Base-by-base conservation (phyloP, 495 filamentous ascomycete genomes). In the Margaritispora aquatica region DNA sequence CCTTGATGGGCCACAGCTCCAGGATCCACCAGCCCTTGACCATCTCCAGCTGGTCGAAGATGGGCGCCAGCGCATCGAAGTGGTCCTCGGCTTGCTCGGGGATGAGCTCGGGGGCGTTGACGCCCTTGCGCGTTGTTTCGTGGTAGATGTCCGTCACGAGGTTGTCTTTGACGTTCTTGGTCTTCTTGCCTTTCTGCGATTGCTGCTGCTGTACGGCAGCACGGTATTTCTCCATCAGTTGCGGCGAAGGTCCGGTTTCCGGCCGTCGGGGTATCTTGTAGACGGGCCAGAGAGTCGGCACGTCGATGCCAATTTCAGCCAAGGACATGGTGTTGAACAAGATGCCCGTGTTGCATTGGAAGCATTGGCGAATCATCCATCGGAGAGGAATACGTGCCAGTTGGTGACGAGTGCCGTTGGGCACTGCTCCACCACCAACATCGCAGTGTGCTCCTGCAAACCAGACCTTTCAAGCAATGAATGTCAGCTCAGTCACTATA, bases 331-430 rank as follows among this genome's bases (percentile, higher is more conserved):
- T 68, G 29, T 65, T 51, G 59, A 73, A 73, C 2, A 72, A 19
- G 34, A 75, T 75, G 11, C 69, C 71, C 0, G 70, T 74, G 38
- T 74, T 57, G 59, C 73, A 75, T 54, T 70, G 68, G 61, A 75
- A 75, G 58, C 67, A 69, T 46, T 75, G 71, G 0, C 71, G 67
- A 13, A 73, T 57, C 71, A 75, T 75, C 73, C 71, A 75, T 15
- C 73, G 71, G 0, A 75, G 68, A 1, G 73, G 69, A 17, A 74
- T 72, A 0, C 65, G 69, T 10, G 76, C 76, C 26, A 82, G 77
- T 58, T 80, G 74, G 36, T 76, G 77, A 56, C 74, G 72, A 51
- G 69, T 71, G 19, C 68, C 62, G 59, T 68, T 68, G 2, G 15
- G 15, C 26, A 64, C 61, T 1, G 66, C 63, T 9, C 68, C 69